Conservation (phyloP, 495 filamentous ascomycete species). For the Astrothelium subdiscretum region DNA sequence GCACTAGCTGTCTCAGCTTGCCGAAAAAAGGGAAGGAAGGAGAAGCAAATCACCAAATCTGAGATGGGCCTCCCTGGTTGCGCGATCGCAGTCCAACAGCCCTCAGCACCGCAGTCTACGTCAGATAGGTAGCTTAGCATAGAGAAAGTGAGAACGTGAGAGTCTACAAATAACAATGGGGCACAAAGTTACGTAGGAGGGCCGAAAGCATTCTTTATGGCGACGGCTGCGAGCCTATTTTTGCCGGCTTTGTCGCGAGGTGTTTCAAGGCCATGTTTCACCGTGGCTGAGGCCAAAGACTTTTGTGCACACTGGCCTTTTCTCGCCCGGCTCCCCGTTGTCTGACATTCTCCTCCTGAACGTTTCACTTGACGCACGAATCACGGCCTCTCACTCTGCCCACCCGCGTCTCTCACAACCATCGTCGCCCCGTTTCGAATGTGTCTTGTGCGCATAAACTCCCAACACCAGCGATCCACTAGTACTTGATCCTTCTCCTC, state of each 20-base stretch:
- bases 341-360: neutral
- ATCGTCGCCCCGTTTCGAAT: neutral
- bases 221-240: no score
- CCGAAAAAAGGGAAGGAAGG: neutral
- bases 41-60: neutral
- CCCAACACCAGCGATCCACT: neutral
- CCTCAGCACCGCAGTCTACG: neutral
- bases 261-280: constrained; percentile 1
- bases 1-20: neutral
- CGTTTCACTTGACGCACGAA: constrained; percentile 2
- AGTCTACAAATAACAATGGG: no score
- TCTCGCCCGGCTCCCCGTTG: neutral
- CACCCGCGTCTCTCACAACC: neutral
- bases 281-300: neutral
- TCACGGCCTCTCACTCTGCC: neutral
- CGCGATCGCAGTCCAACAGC: neutral
- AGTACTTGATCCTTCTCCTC: neutral
- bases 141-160: no score
- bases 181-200: no score
- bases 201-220: no score
- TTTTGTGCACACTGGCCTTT: constrained; percentile 2
- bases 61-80: neutral
- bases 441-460: neutral
- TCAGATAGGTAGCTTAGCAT: no score
- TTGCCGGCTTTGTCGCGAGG: neutral